Percentiles rank a stretch among this genome's conserved stretches.
Conservation (phyloP, 345 rosid genomes). For the Geranium brycei region DNA sequence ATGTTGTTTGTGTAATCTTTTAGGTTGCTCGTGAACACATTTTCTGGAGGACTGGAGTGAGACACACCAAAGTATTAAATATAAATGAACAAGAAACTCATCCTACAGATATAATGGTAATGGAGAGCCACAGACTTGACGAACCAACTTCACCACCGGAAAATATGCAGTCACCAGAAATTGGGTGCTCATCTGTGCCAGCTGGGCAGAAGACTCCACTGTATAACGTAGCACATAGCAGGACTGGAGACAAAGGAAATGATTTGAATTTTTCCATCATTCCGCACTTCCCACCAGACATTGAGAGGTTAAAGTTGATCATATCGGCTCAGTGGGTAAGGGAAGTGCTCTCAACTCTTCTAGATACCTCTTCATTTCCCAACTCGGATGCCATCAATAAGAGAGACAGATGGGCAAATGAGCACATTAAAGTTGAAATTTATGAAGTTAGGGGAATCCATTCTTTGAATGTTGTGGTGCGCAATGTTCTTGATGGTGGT, state of each 20-base stretch:
- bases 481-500: slow-evolving; percentile 76
- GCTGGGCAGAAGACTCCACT: slow-evolving; percentile 46
- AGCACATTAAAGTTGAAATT: slow-evolving; percentile 47
- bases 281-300: slow-evolving; percentile 50
- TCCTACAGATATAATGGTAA: slow-evolving; percentile 6
- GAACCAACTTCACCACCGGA: slow-evolving; percentile 11
- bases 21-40: slow-evolving; percentile 58
- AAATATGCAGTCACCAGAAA: slow-evolving; percentile 7
- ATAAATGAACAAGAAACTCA: slow-evolving; percentile 9
- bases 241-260: slow-evolving; percentile 85
- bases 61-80: slow-evolving; percentile 13
- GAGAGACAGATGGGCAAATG: slow-evolving; percentile 26
- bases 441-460: slow-evolving; percentile 60
- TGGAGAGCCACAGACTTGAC: slow-evolving; percentile 11
- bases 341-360: slow-evolving; percentile 42
- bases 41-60: slow-evolving; percentile 47
- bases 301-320: slow-evolving; percentile 43
- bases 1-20: slow-evolving; percentile 11
- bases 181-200: slow-evolving; percentile 28
- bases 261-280: slow-evolving; percentile 72
- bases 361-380: slow-evolving; percentile 30
- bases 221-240: slow-evolving; percentile 55
- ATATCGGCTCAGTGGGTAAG: slow-evolving; percentile 68
- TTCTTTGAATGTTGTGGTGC: slow-evolving; percentile 62
- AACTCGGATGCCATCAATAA: slow-evolving; percentile 19